phyloP scores from a whole-genome alignment of 2,329 filamentous ascomycete genomes.

The Daldinia sp. region DNA sequence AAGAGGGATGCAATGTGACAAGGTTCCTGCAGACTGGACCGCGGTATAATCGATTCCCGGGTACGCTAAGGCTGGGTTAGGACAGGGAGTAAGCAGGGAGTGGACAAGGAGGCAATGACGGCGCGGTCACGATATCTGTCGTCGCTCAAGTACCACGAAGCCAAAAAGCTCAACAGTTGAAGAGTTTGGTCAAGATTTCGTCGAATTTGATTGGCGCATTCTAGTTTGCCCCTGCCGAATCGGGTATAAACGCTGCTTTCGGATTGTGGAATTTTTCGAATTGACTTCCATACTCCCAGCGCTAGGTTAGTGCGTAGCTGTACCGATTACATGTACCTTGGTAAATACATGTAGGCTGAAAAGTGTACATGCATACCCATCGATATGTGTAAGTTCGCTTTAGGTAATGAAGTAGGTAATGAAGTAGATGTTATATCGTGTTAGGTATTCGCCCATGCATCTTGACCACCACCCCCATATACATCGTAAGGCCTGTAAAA shows the following conservation, averaged over 20 bases:
- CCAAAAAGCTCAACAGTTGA: slow-evolving; percentile 44
- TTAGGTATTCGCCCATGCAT: not conserved
- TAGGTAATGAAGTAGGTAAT: no score
- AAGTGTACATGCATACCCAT: no score
- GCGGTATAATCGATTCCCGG: slow-evolving; percentile 24
- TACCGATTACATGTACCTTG: not conserved
- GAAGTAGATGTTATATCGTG: no score
- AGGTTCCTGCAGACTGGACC: slow-evolving; percentile 22
- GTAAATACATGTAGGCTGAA: not conserved
- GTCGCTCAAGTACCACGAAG: slow-evolving; percentile 21
- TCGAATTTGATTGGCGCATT: slow-evolving; percentile 36
- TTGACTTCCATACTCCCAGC: slow-evolving; percentile 5
- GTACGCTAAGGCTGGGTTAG: slow-evolving; percentile 14
- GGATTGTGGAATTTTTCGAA: slow-evolving; percentile 6
- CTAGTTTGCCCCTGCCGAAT: slow-evolving; percentile 21
- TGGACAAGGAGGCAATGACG: slow-evolving; percentile 2
- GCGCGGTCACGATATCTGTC: slow-evolving; percentile 20
- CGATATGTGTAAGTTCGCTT: no score
- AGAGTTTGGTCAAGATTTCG: slow-evolving; percentile 18
- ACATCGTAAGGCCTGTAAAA: no score
- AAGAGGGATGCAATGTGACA: slow-evolving; percentile 5
- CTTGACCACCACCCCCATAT: no score
- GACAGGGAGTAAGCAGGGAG: slow-evolving; percentile 6
- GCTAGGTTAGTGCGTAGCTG: not conserved
- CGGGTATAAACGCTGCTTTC: slow-evolving; percentile 24